Percentiles rank a stretch among this genome's conserved stretches.
These are phyloP conservation scores for Prinsepia uniflora DNA, from an alignment of 306 rosid genomes.

Conservation along the genomic window DNA sequence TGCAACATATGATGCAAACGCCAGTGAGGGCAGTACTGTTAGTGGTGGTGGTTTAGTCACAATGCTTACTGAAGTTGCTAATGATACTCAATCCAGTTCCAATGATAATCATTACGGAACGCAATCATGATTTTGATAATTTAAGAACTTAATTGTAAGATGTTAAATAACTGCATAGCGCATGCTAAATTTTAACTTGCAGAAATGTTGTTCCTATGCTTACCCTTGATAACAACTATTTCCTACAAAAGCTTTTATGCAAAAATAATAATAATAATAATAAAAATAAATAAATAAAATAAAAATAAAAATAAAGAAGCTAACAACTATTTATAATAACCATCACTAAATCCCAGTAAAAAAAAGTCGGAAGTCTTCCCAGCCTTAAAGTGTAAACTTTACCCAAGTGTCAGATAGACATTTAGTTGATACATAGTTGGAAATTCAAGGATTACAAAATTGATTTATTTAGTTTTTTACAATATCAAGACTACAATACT, in stretches of 20 bases:
- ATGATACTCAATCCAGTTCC: not conserved
- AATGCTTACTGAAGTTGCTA: not conserved
- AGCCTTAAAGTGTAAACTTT: constrained; percentile 5
- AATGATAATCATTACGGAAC: not conserved
- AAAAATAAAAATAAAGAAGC: no score
- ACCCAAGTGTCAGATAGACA: not conserved
- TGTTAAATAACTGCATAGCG: no score
- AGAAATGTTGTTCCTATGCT: not conserved
- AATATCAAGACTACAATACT: not conserved
- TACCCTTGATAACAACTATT: not conserved
- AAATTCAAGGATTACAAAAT: not conserved
- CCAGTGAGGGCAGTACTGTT: not conserved
- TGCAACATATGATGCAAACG: not conserved
- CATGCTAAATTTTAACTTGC: no score
- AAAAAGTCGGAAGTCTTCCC: not conserved
- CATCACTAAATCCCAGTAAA: not conserved
- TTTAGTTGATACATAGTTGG: not conserved
- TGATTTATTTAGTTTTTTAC: constrained; percentile 1
- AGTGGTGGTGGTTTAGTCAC: not conserved
- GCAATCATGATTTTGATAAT: not conserved
- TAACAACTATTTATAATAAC: no score
- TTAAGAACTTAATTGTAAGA: not conserved
- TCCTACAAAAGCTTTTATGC: not conserved
- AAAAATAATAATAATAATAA: not conserved
- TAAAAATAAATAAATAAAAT: not conserved